These are phyloP conservation scores for Aurifilum marmelostoma DNA, from an alignment of 2,329 filamentous ascomycete species.

Conservation along the genomic window DNA sequence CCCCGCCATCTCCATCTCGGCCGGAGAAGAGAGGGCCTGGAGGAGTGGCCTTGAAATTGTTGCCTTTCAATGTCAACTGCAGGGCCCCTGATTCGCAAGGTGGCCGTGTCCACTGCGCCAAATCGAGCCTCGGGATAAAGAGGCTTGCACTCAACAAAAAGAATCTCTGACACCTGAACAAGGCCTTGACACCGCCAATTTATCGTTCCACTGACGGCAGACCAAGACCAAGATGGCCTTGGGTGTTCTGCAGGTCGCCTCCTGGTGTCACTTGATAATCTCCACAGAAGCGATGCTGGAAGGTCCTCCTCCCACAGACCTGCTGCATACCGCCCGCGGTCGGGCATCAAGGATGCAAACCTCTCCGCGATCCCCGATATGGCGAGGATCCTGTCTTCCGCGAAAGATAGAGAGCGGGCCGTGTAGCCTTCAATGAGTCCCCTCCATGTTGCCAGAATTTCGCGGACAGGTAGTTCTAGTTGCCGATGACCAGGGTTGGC, in stretches of 20 bases:
- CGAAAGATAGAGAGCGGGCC: neutral
- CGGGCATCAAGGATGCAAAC: neutral
- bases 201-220: neutral
- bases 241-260: neutral
- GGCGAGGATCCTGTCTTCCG: neutral
- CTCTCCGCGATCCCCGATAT: neutral
- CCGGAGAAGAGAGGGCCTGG: too few species aligned
- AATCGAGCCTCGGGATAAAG: neutral
- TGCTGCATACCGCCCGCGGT: neutral
- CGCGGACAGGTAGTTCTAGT: neutral
- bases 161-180: neutral
- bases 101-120: neutral
- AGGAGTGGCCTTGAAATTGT: too few species aligned
- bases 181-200: too few species aligned
- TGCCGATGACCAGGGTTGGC: neutral
- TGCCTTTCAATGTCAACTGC: neutral
- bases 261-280: neutral
- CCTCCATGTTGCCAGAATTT: neutral
- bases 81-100: neutral
- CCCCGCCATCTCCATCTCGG: neutral
- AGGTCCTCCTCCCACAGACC: neutral
- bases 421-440: neutral
- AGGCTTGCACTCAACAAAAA: neutral
- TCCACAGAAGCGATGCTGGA: neutral
- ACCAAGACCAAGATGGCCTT: neutral